Evolutionary conservation across 441 rosid species (phyloP), one percentile per base, ranked within the genome.

Genomic region (Jatropha multifida): DNA sequence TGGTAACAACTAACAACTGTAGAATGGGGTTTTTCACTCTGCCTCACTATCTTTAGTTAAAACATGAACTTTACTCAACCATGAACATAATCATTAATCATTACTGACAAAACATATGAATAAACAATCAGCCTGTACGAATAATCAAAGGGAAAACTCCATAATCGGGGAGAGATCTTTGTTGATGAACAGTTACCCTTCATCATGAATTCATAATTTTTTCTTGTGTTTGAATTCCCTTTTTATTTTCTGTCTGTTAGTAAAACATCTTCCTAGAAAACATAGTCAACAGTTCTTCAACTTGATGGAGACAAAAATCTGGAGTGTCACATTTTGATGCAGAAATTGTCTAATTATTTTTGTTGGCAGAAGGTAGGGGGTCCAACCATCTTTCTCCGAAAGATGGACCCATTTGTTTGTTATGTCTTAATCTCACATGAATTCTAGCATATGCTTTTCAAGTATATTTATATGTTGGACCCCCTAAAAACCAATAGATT

Each of bases 331-430:
- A 61, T 27, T 60, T 7, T 46, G n/a, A 60, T 61, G 17, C 26
- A 60, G 23, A 59, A 32, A 23, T 15, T 42, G 44, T 59, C 66
- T 59, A 15, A 10, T 7, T 13, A 3, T 64, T 14, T 44, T 13
- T 66, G 48, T 49, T 9, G 2, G 2, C 17, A 17, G 7, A 52
- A 73, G 54, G 17, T 64, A 42, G n/a, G 63, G 26, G 37, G 52
- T 40, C 23, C 23, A 38, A 52, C 58, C 32, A 63, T 37, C 61
- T 20, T 63, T 41, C 3, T 62, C 49, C 5, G 59, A 42, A 52
- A 51, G 52, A 37, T 73, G 76, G 69, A 63, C 69, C 70, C 63
- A 73, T 38, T 14, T 69, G 44, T 52, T 26, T 48, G 4, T 68
- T 23, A 23, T 27, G 60, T 51, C 49, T 55, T 55, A 37, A 4